Evolutionary conservation across 208 protist genomes (phyloP).

Genomic region (Trichomonas gallinae): DNA sequence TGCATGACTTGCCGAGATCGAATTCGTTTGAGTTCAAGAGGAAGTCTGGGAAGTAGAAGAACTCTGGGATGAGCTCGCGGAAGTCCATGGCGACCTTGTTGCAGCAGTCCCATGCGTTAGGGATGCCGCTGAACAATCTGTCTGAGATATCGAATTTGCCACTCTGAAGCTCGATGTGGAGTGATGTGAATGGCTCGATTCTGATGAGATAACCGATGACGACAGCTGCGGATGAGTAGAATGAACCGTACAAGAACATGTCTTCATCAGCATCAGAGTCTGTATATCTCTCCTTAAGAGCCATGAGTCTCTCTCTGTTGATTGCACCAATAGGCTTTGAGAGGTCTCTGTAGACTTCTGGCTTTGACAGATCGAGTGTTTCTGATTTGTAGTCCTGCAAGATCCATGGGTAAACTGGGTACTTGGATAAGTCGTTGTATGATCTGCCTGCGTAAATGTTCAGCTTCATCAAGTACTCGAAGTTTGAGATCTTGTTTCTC

Average conservation of each 20-base stretch:
- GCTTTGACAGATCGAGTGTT: slow-evolving; percentile 33
- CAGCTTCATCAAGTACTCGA: slow-evolving; percentile 90
- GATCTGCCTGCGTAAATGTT: slow-evolving; percentile 87
- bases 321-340: slow-evolving; percentile 39
- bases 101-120: background rate
- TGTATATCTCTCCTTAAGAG: background rate
- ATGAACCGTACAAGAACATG: slow-evolving; percentile 26
- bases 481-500: slow-evolving; percentile 55
- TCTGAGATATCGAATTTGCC: background rate
- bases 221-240: slow-evolving; percentile 12
- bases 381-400: slow-evolving; percentile 36
- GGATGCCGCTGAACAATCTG: background rate
- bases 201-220: slow-evolving; percentile 14
- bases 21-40: slow-evolving; percentile 42
- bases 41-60: slow-evolving; percentile 51
- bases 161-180: slow-evolving; percentile 36
- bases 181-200: slow-evolving; percentile 23
- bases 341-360: slow-evolving; percentile 37
- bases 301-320: background rate
- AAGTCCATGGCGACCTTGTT: background rate
- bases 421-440: slow-evolving; percentile 86
- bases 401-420: slow-evolving; percentile 43
- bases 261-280: background rate
- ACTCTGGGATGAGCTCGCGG: slow-evolving; percentile 50
- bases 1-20: slow-evolving; percentile 35